A percentile compares a stretch with the other conserved stretches of the same genome.
These are phyloP conservation scores for Phenoliferia sp. DNA, from an alignment of 1,284 basidiomycete species.

Conservation along the genomic window DNA sequence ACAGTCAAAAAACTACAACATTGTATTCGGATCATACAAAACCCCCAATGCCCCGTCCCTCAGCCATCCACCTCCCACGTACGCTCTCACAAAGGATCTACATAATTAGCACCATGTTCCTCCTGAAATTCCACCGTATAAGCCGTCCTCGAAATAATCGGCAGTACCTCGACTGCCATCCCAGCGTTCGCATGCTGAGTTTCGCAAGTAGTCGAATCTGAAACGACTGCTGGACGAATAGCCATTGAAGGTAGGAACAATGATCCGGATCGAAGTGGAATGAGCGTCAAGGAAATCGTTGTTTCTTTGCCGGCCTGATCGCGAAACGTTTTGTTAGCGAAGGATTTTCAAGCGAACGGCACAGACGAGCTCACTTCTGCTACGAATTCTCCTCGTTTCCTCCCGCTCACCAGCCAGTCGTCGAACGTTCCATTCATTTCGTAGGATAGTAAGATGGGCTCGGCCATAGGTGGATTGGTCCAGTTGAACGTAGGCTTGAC, in stretches of 20 bases:
- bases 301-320: slow-evolving; percentile 56
- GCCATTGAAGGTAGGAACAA: slow-evolving; percentile 63
- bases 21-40: no score
- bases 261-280: slow-evolving; percentile 72
- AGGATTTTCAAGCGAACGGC: background rate
- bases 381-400: slow-evolving; percentile 67
- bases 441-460: slow-evolving; percentile 52
- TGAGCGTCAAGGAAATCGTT: slow-evolving; percentile 57
- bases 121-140: slow-evolving; percentile 1
- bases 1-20: no score
- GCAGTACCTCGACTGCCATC: slow-evolving; percentile 18
- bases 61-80: no score
- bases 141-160: slow-evolving; percentile 7
- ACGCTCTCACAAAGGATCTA: no score
- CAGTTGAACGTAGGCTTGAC: slow-evolving; percentile 70
- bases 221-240: slow-evolving; percentile 56
- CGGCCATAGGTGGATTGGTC: slow-evolving; percentile 44
- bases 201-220: slow-evolving; percentile 49
- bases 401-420: slow-evolving; percentile 77
- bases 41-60: no score
- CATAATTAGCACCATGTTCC: no score
- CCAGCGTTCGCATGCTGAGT: slow-evolving; percentile 71
- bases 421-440: slow-evolving; percentile 64
- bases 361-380: slow-evolving; percentile 52
- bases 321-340: slow-evolving; percentile 37